A percentile compares a stretch with the other conserved stretches of the same genome.
These are phyloP conservation scores for Colletotrichum karsti DNA, from an alignment of 2,329 filamentous ascomycete species.

Conservation along the genomic window DNA sequence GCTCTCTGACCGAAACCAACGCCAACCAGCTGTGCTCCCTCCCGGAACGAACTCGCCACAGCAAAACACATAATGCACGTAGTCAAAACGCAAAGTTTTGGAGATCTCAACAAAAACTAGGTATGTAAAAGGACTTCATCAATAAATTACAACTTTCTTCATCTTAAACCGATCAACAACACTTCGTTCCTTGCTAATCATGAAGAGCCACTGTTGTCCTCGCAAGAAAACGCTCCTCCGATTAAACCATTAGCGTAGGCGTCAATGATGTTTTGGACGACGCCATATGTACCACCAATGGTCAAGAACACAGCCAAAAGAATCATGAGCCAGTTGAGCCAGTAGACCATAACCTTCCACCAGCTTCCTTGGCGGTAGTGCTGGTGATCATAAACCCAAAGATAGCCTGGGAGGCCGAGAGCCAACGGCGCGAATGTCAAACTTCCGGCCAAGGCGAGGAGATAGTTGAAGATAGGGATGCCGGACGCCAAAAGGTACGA, in stretches of 20 bases:
- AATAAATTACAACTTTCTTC: too few relatives aligned
- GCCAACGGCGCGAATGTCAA: slow-evolving; percentile 45
- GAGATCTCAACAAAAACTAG: too few relatives aligned
- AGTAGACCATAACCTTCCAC: slow-evolving; percentile 38
- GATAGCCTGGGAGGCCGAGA: slow-evolving; percentile 42
- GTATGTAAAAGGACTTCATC: too few relatives aligned
- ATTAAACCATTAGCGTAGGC: slow-evolving; percentile 58
- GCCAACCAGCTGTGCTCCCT: too few relatives aligned
- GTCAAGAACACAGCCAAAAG: slow-evolving; percentile 45
- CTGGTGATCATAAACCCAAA: slow-evolving; percentile 46
- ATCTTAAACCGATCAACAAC: not conserved
- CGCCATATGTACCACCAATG: slow-evolving; percentile 51
- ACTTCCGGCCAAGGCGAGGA: slow-evolving; percentile 40
- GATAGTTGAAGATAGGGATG: slow-evolving; percentile 45
- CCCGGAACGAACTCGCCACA: too few relatives aligned
- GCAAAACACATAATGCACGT: too few relatives aligned
- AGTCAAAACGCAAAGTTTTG: too few relatives aligned
- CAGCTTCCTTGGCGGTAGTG: slow-evolving; percentile 38
- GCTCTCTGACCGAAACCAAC: too few relatives aligned
- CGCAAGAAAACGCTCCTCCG: slow-evolving; percentile 55
- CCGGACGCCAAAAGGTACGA: slow-evolving; percentile 42
- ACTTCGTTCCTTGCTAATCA: not conserved
- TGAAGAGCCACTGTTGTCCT: slow-evolving; percentile 51
- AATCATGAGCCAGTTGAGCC: slow-evolving; percentile 45
- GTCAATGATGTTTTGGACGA: slow-evolving; percentile 58